Evolutionary conservation across 331 rosid species (phyloP).

Genomic region (Malus hybrid): DNA sequence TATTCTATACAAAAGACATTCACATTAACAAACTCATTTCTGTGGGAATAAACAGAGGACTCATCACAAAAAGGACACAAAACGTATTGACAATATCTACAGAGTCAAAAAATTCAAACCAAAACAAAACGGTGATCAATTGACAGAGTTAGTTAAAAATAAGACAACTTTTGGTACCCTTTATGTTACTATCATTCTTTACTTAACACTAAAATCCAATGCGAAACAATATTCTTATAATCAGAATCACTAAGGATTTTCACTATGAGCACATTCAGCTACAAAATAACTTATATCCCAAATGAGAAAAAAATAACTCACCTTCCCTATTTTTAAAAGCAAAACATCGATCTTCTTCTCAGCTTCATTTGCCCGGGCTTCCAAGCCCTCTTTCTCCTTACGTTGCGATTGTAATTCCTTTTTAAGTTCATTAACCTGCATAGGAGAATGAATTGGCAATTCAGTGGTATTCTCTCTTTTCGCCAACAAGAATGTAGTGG

Average conservation of each 20-base stretch:
- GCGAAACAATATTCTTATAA: not conserved
- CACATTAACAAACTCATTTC: not conserved
- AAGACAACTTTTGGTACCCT: not conserved
- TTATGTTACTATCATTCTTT: too few species aligned
- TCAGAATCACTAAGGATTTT: not conserved
- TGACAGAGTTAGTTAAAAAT: not conserved
- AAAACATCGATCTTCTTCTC: conserved; percentile 42
- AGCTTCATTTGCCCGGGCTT: conserved; percentile 45
- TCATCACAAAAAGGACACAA: not conserved
- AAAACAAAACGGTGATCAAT: not conserved
- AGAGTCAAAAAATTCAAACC: not conserved
- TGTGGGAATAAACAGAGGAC: not conserved
- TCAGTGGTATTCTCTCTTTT: too few species aligned
- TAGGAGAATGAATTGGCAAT: not conserved
- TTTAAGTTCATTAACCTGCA: conserved; percentile 63
- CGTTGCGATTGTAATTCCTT: conserved; percentile 49
- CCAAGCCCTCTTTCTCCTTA: conserved; percentile 60
- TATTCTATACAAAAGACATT: not conserved
- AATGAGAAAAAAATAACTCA: conserved; percentile 25
- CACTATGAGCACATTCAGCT: not conserved
- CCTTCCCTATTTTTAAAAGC: conserved; percentile 53
- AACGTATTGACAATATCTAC: not conserved
- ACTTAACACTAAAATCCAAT: too few species aligned
- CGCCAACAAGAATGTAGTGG: not conserved
- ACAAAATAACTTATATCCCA: not conserved